phyloP scores from a whole-genome alignment of 2,329 filamentous ascomycete genomes.

The Fusarium pilosicola region DNA sequence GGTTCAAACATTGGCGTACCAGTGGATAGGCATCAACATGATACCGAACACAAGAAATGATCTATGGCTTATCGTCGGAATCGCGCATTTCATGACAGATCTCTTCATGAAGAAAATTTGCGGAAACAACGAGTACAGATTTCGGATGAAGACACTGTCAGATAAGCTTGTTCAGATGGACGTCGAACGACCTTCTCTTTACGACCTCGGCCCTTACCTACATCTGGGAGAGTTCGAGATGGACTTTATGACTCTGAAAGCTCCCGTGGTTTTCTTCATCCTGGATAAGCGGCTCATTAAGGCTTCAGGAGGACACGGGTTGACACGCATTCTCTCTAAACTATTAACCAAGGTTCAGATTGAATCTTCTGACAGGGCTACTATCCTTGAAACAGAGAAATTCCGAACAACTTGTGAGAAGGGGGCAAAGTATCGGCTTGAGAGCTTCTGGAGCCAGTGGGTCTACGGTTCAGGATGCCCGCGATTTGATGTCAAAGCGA shows the following conservation, averaged over 20 bases:
- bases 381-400: conserved; percentile 76
- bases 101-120: conserved; percentile 90
- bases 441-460: conserved; percentile 95
- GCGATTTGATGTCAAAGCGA: conserved; percentile 83
- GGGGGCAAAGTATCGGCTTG: conserved; percentile 84
- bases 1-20: conserved; percentile 84
- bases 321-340: conserved; percentile 85
- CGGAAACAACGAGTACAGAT: conserved; percentile 94
- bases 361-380: conserved; percentile 68
- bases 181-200: conserved; percentile 81
- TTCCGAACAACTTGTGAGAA: conserved; percentile 91
- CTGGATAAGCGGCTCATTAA: conserved; percentile 92
- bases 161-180: conserved; percentile 86
- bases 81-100: conserved; percentile 95
- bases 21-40: conserved; percentile 95
- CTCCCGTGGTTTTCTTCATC: conserved; percentile 90
- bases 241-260: conserved; percentile 91
- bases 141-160: conserved; percentile 84
- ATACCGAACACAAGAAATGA: conserved; percentile 84
- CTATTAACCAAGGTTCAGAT: conserved; percentile 87
- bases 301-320: conserved; percentile 80
- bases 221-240: conserved; percentile 85
- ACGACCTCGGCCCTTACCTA: conserved; percentile 80
- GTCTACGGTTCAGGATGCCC: conserved; percentile 89
- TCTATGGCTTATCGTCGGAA: conserved; percentile 88